Percentiles rank a stretch among this genome's conserved stretches.
Evolutionary conservation across 1,284 basidiomycete genomes (phyloP).

Genomic region (Malassezia cuniculi): DNA sequence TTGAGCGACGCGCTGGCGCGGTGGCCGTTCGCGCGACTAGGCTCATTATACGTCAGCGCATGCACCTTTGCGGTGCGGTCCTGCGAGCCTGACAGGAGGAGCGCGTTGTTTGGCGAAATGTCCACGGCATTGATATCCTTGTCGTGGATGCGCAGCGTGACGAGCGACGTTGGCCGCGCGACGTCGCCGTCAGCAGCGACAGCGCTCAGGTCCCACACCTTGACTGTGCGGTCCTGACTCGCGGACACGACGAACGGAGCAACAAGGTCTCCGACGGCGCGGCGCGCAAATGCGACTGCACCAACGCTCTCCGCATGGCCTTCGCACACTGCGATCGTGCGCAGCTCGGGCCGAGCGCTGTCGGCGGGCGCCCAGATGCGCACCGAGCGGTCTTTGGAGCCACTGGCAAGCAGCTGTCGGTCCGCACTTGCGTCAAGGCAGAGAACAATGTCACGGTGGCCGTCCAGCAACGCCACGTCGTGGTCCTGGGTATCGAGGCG

Average conservation of each 20-base stretch:
- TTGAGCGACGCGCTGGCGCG: conserved; percentile 48
- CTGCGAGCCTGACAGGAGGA: conserved; percentile 87
- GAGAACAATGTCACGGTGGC: conserved; percentile 78
- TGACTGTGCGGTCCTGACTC: conserved; percentile 90
- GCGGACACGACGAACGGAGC: conserved; percentile 60
- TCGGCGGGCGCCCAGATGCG: conserved; percentile 59
- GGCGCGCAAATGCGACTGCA: conserved; percentile 58
- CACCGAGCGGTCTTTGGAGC: conserved; percentile 79
- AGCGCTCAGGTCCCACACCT: conserved; percentile 71
- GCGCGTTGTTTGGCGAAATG: conserved; percentile 72
- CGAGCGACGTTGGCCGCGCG: conserved; percentile 57
- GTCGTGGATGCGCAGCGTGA: conserved; percentile 87
- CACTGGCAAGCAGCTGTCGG: conserved; percentile 66
- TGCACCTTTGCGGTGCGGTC: conserved; percentile 89
- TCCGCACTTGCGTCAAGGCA: conserved; percentile 61
- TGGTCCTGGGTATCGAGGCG: conserved; percentile 44
- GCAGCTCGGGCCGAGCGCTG: conserved; percentile 6
- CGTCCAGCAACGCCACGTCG: conserved; percentile 27
- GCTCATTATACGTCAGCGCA: conserved; percentile 55
- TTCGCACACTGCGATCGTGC: conserved; percentile 63
- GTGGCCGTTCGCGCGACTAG: conserved; percentile 34
- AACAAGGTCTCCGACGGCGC: conserved; percentile 9
- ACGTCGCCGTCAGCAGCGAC: conserved; percentile 14
- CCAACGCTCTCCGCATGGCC: conserved; percentile 92
- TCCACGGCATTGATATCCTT: conserved; percentile 98